phyloP scores from a whole-genome alignment of 228 moss, liverwort and hornwort species.

The Sphagnum magellanicum region DNA sequence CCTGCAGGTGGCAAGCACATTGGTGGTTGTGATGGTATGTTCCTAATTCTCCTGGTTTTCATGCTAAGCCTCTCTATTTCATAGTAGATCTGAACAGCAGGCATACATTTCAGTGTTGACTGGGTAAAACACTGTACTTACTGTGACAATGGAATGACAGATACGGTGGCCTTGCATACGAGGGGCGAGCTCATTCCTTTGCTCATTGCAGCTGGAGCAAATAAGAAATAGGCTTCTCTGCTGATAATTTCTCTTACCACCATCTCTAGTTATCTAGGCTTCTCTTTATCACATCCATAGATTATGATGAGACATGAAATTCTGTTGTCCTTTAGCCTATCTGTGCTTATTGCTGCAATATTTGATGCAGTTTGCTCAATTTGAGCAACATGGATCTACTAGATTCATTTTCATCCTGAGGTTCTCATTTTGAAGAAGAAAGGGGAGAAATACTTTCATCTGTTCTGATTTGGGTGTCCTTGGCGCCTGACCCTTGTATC shows the following conservation, averaged over 20 bases:
- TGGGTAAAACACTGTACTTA: background rate
- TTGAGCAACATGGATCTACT: too few species aligned
- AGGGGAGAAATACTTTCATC: too few species aligned
- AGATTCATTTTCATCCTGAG: too few species aligned
- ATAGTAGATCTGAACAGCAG: background rate
- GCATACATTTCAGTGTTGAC: background rate
- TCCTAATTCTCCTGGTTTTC: background rate
- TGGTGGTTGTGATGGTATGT: conserved; percentile 88
- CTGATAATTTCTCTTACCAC: background rate
- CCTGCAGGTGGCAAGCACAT: conserved; percentile 80
- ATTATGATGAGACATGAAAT: too few species aligned
- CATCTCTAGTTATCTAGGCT: too few species aligned
- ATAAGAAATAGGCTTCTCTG: conserved; percentile 15
- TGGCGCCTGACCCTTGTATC: too few species aligned
- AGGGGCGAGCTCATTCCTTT: conserved; percentile 59
- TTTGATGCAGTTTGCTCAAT: too few species aligned
- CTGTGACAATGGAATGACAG: conserved; percentile 19
- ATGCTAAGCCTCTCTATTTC: background rate
- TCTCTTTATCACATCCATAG: too few species aligned
- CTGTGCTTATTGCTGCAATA: too few species aligned
- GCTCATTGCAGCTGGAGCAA: conserved; percentile 74
- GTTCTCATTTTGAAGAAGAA: too few species aligned
- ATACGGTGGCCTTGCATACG: conserved; percentile 65
- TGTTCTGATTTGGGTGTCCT: too few species aligned
- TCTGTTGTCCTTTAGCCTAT: too few species aligned